Conservation (phyloP, 2,329 filamentous ascomycete genomes). For the Colletotrichum echinochloae region DNA sequence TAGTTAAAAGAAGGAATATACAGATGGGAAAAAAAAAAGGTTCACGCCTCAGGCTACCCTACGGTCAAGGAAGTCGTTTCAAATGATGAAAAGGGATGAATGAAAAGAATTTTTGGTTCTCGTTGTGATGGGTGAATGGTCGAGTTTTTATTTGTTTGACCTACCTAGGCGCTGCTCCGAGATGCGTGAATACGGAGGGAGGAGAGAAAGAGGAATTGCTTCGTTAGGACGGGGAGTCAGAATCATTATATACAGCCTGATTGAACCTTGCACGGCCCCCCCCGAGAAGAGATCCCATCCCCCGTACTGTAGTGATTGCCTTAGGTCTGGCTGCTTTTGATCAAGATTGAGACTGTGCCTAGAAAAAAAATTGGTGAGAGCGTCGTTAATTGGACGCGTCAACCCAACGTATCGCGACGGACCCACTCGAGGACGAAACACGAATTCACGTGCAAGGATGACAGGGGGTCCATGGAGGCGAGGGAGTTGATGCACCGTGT, state of each 20-base stretch:
- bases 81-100: conserved; percentile 11
- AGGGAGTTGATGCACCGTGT: not conserved
- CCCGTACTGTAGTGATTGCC: conserved; percentile 31
- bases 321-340: conserved; percentile 24
- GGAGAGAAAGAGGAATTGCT: conserved; percentile 34
- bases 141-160: conserved; percentile 41
- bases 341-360: conserved; percentile 20
- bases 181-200: conserved; percentile 23
- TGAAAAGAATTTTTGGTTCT: conserved; percentile 4
- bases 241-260: conserved; percentile 37
- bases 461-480: not conserved
- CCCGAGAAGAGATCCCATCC: conserved; percentile 6
- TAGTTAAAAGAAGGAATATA: not conserved
- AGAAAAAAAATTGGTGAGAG: conserved; percentile 33
- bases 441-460: conserved; percentile 20
- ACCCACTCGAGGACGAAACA: not conserved
- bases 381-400: conserved; percentile 37
- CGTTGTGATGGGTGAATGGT: conserved; percentile 6
- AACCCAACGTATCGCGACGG: conserved; percentile 1
- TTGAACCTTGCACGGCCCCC: conserved; percentile 36
- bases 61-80: not conserved
- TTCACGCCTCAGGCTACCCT: not conserved
- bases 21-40: not conserved
- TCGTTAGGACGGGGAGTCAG: conserved; percentile 36
- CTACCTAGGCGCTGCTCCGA: conserved; percentile 49